Evolutionary conservation across 768 basidiomycete genomes (phyloP), one percentile per base, ranked within the genome.

Genomic region (Amanita jacksonii): DNA sequence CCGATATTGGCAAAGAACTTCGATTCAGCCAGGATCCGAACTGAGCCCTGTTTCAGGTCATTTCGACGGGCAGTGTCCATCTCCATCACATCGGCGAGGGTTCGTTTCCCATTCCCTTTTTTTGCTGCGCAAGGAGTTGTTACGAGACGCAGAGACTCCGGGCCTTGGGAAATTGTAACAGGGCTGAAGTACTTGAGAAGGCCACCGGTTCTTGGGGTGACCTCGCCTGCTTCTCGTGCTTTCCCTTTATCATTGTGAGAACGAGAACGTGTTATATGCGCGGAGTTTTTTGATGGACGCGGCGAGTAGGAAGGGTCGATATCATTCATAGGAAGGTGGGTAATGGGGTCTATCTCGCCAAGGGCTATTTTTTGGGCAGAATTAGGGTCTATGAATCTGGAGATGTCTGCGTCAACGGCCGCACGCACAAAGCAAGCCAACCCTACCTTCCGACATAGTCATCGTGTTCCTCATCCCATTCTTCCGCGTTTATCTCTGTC

Each of bases 51-150:
- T 72, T 66, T 56, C 74, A 79, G 27, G 58, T 60, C 23, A 62
- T 41, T 32, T 16, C 34, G 38, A 33, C 20, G 18, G 5, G 31
- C 66, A 8, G 77, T 49, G 48, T 85, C 85, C 13, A 73, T 68
- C 40, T 85, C 83, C 72, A 84, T 73, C 38, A 81, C 73, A 44
- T 80, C 81, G 18, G 71, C 69, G 25, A 90, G 65, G 1, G 81
- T 83, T 43, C 86, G 70, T 59, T 88, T 88, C 12, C 86, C 86
- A 52, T 83, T 88, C 5, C 73, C 69, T 46, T 73, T 76, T 15
- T 84, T 83, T 22, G 60, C 5, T 8, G 2, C 37, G 5, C 9
- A 3, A 1, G 23, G 19, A 8, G 24, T n/a, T 13, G 33, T 33
- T 6, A 25, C 22, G n/a, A n/a, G n/a, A n/a, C n/a, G n/a, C n/a